Evolutionary conservation across 345 rosid genomes (phyloP).

Genomic region (Aquilaria malaccensis): DNA sequence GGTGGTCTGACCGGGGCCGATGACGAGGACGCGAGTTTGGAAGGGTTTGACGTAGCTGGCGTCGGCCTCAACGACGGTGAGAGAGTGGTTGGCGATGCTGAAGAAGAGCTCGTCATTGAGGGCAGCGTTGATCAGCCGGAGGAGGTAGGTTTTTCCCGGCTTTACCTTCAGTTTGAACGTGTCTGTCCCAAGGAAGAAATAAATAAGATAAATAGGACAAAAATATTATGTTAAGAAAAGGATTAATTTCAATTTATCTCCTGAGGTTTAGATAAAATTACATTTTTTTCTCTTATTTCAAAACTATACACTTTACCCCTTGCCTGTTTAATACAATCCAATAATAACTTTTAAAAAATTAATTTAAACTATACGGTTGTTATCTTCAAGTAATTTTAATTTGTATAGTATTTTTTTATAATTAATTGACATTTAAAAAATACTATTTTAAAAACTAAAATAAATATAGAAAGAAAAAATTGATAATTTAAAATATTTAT

Average conservation of each 20-base stretch:
- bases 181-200: constrained; percentile 25
- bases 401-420: too few relatives aligned
- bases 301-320: too few relatives aligned
- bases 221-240: neutral
- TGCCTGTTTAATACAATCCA: too few relatives aligned
- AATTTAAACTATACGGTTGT: too few relatives aligned
- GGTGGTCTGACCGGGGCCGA: constrained; percentile 70
- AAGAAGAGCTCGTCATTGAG: constrained; percentile 73
- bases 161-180: constrained; percentile 56
- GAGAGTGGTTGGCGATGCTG: constrained; percentile 61
- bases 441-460: too few relatives aligned
- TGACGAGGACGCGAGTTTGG: constrained; percentile 30
- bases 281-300: too few relatives aligned
- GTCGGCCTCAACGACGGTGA: constrained; percentile 72
- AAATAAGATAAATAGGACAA: neutral
- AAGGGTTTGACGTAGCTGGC: constrained; percentile 74
- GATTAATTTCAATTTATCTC: neutral
- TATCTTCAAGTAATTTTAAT: too few relatives aligned
- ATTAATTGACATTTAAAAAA: too few relatives aligned
- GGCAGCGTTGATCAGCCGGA: constrained; percentile 70
- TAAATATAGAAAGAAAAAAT: too few relatives aligned
- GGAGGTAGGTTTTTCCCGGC: constrained; percentile 63
- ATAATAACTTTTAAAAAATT: too few relatives aligned
- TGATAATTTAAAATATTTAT: too few relatives aligned
- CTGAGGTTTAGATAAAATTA: neutral